These are phyloP conservation scores for Brassica hybrid DNA, from an alignment of 441 rosid genomes.

Conservation along the genomic window DNA sequence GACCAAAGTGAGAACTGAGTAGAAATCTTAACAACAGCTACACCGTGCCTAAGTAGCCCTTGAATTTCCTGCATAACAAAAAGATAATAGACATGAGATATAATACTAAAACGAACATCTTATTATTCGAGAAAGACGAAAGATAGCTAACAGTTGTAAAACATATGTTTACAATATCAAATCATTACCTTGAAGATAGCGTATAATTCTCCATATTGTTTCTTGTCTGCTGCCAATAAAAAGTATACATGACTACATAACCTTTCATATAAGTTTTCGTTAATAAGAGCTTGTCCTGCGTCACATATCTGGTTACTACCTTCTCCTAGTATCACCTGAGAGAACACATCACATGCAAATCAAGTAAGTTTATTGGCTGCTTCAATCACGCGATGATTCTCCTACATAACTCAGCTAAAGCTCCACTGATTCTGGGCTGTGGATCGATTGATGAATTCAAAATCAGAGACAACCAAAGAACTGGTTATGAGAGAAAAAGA, in stretches of 20 bases:
- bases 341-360: background rate
- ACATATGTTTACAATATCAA: conserved; percentile 26
- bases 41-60: too few relatives aligned
- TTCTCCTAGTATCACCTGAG: background rate
- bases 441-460: background rate
- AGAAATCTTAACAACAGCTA: conserved; percentile 69
- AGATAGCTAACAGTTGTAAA: conserved; percentile 4
- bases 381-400: background rate
- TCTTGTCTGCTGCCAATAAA: conserved; percentile 20
- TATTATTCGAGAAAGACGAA: conserved; percentile 1
- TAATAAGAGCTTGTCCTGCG: background rate
- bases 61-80: too few relatives aligned
- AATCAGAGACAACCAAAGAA: background rate
- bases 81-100: conserved; percentile 19
- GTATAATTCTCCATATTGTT: conserved; percentile 90
- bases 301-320: too few relatives aligned
- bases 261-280: background rate
- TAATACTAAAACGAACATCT: background rate
- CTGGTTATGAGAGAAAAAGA: background rate
- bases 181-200: conserved; percentile 81
- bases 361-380: background rate
- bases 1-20: conserved; percentile 98
- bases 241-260: background rate
- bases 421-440: background rate
- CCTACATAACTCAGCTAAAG: background rate